Percentiles rank a stretch among this genome's conserved stretches.
These are phyloP conservation scores for Entelexis sorbosivorans DNA, from an alignment of 1,139 yeast genomes.

Conservation along the genomic window DNA sequence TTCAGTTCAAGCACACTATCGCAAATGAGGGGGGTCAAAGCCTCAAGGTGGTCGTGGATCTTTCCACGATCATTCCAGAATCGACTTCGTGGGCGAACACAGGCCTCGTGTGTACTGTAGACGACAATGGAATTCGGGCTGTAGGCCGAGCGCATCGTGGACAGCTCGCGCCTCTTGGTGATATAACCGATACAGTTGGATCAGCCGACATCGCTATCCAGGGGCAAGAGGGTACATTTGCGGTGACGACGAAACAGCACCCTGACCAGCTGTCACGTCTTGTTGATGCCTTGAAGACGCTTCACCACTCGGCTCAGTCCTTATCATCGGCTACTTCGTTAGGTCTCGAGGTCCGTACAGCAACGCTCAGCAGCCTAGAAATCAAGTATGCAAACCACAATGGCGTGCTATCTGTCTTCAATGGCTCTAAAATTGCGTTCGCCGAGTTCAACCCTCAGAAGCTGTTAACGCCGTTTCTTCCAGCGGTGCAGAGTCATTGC, in stretches of 20 bases:
- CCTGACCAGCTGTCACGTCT: constrained; percentile 7
- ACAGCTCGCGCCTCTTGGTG: constrained; percentile 16
- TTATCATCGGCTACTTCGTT: constrained; percentile 19
- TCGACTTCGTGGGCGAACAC: constrained; percentile 21
- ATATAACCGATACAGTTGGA: constrained; percentile 5
- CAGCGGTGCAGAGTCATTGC: constrained; percentile 19
- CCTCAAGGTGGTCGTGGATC: constrained; percentile 15
- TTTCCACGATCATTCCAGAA: constrained; percentile 13
- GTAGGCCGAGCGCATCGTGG: constrained; percentile 14
- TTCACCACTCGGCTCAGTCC: constrained; percentile 19
- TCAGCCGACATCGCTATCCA: constrained; percentile 3
- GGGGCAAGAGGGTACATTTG: constrained; percentile 11
- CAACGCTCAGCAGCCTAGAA: constrained; percentile 19
- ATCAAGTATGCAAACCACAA: constrained; percentile 19
- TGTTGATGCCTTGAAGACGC: constrained; percentile 3
- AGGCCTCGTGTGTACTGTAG: constrained; percentile 18
- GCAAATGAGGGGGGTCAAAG: constrained; percentile 6
- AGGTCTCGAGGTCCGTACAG: constrained; percentile 18
- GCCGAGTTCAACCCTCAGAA: constrained; percentile 22
- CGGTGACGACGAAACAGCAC: not conserved
- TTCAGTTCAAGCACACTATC: constrained; percentile 11
- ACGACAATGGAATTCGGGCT: constrained; percentile 7
- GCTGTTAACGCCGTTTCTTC: constrained; percentile 22
- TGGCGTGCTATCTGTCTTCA: constrained; percentile 17
- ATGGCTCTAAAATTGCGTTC: constrained; percentile 14